phyloP scores from a whole-genome alignment of 2,329 filamentous ascomycete genomes.

The Mariannaea elegans region DNA sequence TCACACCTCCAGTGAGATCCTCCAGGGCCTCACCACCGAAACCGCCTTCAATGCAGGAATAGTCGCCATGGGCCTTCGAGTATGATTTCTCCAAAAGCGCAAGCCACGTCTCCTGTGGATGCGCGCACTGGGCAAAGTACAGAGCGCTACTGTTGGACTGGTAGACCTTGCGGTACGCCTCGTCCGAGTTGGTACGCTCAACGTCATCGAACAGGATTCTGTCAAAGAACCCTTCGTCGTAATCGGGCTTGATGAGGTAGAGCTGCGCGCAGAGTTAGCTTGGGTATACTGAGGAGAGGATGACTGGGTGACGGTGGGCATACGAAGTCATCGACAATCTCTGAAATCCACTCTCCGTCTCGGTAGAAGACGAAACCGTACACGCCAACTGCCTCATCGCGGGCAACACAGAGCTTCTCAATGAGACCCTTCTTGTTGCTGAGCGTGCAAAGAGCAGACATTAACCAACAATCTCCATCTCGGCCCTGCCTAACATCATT shows the following conservation, averaged over 20 bases:
- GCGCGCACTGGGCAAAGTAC: slow-evolving; percentile 79
- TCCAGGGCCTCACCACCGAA: slow-evolving; percentile 69
- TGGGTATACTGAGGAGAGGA: not conserved
- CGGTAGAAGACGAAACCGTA: slow-evolving; percentile 88
- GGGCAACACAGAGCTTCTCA: slow-evolving; percentile 76
- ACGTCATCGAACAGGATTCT: slow-evolving; percentile 54
- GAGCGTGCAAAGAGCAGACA: slow-evolving; percentile 81
- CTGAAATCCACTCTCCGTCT: slow-evolving; percentile 77
- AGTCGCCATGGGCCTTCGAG: slow-evolving; percentile 84
- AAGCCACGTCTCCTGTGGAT: slow-evolving; percentile 82
- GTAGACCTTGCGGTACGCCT: slow-evolving; percentile 73
- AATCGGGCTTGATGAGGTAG: slow-evolving; percentile 66
- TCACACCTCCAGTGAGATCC: slow-evolving; percentile 72
- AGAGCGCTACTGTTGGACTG: slow-evolving; percentile 79
- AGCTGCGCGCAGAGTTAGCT: slow-evolving; percentile 41
- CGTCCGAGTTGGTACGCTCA: slow-evolving; percentile 61
- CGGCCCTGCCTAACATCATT: slow-evolving; percentile 82
- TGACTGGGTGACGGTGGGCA: not conserved
- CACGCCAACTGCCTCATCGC: slow-evolving; percentile 77
- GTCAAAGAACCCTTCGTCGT: slow-evolving; percentile 64
- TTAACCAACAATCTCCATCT: slow-evolving; percentile 86
- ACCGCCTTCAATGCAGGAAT: slow-evolving; percentile 76
- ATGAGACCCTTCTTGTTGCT: slow-evolving; percentile 78
- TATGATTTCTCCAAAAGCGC: slow-evolving; percentile 83
- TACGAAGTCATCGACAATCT: slow-evolving; percentile 66